Evolutionary conservation across 176 grass and related monocot species (phyloP).

Genomic region (Ananas comosus): DNA sequence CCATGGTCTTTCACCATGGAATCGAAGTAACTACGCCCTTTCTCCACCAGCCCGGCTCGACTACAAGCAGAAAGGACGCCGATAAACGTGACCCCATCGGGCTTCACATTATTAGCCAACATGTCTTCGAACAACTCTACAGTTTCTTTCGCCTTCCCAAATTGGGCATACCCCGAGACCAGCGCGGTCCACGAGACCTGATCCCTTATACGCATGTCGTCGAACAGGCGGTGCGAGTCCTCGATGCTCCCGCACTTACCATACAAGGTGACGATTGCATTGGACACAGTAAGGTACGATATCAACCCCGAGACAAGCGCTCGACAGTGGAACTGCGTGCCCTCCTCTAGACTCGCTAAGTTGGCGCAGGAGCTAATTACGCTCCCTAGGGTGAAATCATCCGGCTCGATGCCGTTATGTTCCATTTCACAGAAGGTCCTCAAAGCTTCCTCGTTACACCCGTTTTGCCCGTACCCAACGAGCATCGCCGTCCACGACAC

Average conservation of each 20-base stretch:
- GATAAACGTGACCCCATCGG: constrained; percentile 60
- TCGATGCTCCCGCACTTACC: constrained; percentile 62
- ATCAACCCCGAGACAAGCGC: constrained; percentile 45
- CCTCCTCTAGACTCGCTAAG: constrained; percentile 62
- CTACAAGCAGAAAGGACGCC: constrained; percentile 65
- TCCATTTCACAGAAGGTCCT: constrained; percentile 44
- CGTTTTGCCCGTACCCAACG: constrained; percentile 58
- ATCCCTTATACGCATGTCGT: constrained; percentile 34
- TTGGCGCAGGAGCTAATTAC: constrained; percentile 56
- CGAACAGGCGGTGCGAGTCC: constrained; percentile 39
- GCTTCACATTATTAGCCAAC: constrained; percentile 38
- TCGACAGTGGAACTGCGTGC: constrained; percentile 49
- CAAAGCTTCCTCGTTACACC: constrained; percentile 44
- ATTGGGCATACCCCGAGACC: constrained; percentile 54
- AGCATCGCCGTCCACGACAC: constrained; percentile 59
- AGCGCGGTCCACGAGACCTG: constrained; percentile 62
- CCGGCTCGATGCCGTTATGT: constrained; percentile 34
- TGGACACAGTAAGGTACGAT: constrained; percentile 50
- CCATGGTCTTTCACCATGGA: constrained; percentile 47
- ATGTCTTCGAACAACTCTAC: constrained; percentile 57
- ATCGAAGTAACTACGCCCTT: constrained; percentile 43
- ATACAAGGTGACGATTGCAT: constrained; percentile 60
- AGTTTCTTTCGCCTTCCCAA: constrained; percentile 65
- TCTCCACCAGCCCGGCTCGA: constrained; percentile 50
- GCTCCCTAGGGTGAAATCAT: constrained; percentile 58